Conservation (phyloP, 1,284 basidiomycete genomes). For the Anthracocystis panici-leucophaei region DNA sequence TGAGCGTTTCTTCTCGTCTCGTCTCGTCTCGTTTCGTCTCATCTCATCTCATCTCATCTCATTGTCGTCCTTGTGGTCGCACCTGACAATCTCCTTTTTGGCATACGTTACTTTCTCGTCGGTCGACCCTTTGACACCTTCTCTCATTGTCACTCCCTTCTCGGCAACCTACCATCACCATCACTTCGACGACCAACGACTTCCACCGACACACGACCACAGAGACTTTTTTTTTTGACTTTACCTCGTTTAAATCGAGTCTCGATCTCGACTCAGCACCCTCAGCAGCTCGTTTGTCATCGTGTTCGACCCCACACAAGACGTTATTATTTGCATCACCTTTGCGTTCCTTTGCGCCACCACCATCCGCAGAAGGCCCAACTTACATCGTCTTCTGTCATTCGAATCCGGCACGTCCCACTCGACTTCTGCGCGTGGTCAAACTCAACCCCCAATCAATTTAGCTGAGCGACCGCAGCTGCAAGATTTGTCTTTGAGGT, state of each 20-base stretch:
- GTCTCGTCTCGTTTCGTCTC: not conserved
- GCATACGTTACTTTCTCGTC: not conserved
- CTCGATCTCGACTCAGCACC: constrained; percentile 7
- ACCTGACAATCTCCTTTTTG: not conserved
- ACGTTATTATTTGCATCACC: not conserved
- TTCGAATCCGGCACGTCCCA: too few relatives aligned
- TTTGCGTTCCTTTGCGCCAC: not conserved
- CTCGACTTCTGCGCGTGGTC: too few relatives aligned
- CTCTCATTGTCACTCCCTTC: not conserved
- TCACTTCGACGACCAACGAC: not conserved
- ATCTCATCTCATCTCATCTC: not conserved
- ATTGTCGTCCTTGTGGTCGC: not conserved
- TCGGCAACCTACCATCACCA: not conserved
- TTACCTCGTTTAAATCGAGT: not conserved
- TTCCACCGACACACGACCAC: not conserved
- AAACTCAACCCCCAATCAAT: too few relatives aligned
- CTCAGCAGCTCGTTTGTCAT: not conserved
- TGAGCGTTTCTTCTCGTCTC: constrained; percentile 6
- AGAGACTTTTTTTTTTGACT: not conserved
- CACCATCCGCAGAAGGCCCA: not conserved
- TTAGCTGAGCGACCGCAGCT: too few relatives aligned
- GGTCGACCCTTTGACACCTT: not conserved
- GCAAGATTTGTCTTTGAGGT: too few relatives aligned
- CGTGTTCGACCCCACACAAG: not conserved
- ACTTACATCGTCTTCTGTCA: too few relatives aligned